Conservation (phyloP, 805 yeast species). For the Spathaspora girioi region DNA sequence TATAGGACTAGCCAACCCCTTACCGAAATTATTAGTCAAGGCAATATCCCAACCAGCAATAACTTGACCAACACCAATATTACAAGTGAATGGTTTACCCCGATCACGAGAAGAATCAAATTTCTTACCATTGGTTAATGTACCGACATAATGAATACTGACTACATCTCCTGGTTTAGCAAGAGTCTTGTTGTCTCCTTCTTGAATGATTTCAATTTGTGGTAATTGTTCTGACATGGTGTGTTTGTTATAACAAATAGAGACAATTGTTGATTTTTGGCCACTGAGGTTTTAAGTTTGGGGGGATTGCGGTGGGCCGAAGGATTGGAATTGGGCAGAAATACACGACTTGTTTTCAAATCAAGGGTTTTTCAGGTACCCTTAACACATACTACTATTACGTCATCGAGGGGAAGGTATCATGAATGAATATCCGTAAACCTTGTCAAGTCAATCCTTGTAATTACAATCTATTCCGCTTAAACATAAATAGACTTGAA, state of each 20-base stretch:
- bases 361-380: not conserved
- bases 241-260: not conserved
- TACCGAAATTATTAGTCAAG: slow-evolving; percentile 7
- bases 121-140: slow-evolving; percentile 91
- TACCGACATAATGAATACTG: slow-evolving; percentile 94
- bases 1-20: slow-evolving; percentile 85
- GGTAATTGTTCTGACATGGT: slow-evolving; percentile 38
- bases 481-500: too few species aligned
- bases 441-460: too few species aligned
- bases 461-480: too few species aligned
- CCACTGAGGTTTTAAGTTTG: slow-evolving; percentile 15
- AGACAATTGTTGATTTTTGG: not conserved
- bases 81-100: slow-evolving; percentile 91
- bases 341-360: not conserved
- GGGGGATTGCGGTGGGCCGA: too few species aligned
- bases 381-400: too few species aligned
- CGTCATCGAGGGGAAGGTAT: too few species aligned
- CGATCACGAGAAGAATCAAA: slow-evolving; percentile 95
- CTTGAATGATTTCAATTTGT: slow-evolving; percentile 39
- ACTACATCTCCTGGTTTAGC: slow-evolving; percentile 86
- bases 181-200: slow-evolving; percentile 83
- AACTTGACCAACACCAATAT: slow-evolving; percentile 94
- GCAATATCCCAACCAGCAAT: slow-evolving; percentile 51
- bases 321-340: not conserved
- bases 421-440: too few species aligned